Evolutionary conservation across 2,329 filamentous ascomycete genomes (phyloP), one percentile per base, ranked within the genome.

Genomic region (Dendryphion nanum): DNA sequence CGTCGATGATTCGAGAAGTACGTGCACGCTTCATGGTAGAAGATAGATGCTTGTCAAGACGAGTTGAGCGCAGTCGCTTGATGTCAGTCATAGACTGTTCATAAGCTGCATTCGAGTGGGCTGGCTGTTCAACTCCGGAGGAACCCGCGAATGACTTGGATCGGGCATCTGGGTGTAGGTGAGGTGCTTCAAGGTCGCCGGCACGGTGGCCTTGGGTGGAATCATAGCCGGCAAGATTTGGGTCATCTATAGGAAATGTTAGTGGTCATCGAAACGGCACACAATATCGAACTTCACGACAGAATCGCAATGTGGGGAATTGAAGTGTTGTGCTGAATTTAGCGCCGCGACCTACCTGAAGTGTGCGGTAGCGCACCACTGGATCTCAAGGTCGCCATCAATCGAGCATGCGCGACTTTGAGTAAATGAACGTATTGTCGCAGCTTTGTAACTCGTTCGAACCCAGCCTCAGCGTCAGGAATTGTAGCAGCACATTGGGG

Each of bases 21-120:
- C 93, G 80, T 33, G 91, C 88, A 56, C 90, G 93, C 61, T 87
- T 86, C 63, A 91, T 89, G 35, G 89, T 96, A 16, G 89, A 94
- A 23, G 91, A 97, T 30, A 98, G 72, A 56, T 95, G 89, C 59
- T 94, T 91, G 59, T 98, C 91, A 60, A 97, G 84, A 19, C 93
- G 83, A 16, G 91, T 97, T 45, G 93, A 97, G 49, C 91, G 83
- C 42, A 98, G 70, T 45, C 93, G 81, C 55, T 89, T 84, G 61
- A 98, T 93, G 67, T 98, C 93, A 50, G 93, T 94, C 51, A 98
- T 83, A 32, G 91, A 95, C 69, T 90, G 94, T 70, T 97, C 91
- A 61, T 97, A 93, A 18, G 86, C 89, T 13, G 63, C 55, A 21
- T 56, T 63, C 35, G 86, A 88, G 55, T 83, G 63, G 26, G 44